Base-by-base conservation (phyloP, 192 early-diverging fungal genomes). In the Borealophlyctis nickersoniae region DNA sequence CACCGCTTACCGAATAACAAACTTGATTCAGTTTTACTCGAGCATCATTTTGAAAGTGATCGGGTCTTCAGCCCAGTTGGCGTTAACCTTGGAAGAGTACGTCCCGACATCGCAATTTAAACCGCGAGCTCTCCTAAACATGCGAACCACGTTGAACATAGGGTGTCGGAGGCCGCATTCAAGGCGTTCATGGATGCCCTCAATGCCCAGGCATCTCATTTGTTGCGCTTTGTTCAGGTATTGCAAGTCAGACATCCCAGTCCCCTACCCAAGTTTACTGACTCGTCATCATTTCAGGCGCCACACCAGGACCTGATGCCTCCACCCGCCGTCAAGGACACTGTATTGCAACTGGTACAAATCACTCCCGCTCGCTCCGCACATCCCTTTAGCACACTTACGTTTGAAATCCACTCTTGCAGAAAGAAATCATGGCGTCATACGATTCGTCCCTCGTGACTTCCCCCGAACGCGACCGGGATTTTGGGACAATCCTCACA, bases 381-480 rank as follows among this genome's bases (percentile, higher is more conserved):
- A 29, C 3, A 56, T 56, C 3, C 7, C 27, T 9, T 7, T 26
- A 31, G 3, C 4, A 19, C 26, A 3, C 54, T 29, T 2, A 19
- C 28, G 24, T 56, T 56, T 24, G 54, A 24, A 2, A 9, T 27
- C 26, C 33, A 19, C 24, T n/a, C 28, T 53, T 29, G 48, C 68
- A 88, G 82, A 87, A 86, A 70, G 89, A 89, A 65, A 88, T 93
- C 29, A 83, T 91, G 81, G 82, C 87, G 23, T 89, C 90, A 2
- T 92, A 91, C 65, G 88, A 92, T 63, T 85, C 84, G 4, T 90
- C 89, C 3, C 75, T 89, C 48, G 73, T 90, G 16, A 70, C 80
- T 1, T 70, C 66, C 0, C 75, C 79, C 3, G 67, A 78, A 23
- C 68, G 73, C 4, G 87, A 88, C 52, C 58, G 73, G 49, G 85